Conservation (phyloP, 139 green algal species). For the Chloropicon primus region DNA sequence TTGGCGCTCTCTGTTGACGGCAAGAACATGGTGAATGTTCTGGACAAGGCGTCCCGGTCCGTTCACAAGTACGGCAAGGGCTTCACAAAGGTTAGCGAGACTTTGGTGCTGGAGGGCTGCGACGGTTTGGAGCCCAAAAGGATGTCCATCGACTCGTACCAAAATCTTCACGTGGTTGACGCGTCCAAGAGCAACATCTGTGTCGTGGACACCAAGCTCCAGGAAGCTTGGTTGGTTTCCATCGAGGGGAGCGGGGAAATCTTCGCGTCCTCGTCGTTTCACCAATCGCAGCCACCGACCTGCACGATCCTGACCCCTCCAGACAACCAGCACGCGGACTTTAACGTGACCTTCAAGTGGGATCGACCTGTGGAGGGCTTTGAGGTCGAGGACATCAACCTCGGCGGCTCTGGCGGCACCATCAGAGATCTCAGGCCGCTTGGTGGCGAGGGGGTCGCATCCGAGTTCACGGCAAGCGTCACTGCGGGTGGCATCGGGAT, state of each 20-base stretch:
- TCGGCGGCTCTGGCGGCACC: not conserved
- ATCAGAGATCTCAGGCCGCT: not conserved
- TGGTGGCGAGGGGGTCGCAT: not conserved
- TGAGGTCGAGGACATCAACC: not conserved
- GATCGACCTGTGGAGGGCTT: not conserved
- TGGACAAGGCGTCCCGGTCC: not conserved
- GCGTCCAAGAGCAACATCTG: not conserved
- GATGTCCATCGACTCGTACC: not conserved
- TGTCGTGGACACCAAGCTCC: not conserved
- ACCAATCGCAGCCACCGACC: not conserved
- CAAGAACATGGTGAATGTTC: not conserved
- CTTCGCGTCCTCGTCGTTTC: not conserved
- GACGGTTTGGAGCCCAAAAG: not conserved
- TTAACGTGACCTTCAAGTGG: not conserved
- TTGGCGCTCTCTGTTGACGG: not conserved
- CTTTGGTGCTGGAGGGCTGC: not conserved
- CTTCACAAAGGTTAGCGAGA: not conserved
- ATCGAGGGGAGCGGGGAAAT: not conserved
- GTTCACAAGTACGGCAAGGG: not conserved
- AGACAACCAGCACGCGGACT: not conserved
- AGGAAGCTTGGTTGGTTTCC: not conserved
- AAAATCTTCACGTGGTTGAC: not conserved
- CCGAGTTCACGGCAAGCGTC: not conserved
- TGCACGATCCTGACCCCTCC: not conserved
- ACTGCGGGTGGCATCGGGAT: not conserved